phyloP scores from a whole-genome alignment of 306 rosid species.

The Inga leiocalycina region DNA sequence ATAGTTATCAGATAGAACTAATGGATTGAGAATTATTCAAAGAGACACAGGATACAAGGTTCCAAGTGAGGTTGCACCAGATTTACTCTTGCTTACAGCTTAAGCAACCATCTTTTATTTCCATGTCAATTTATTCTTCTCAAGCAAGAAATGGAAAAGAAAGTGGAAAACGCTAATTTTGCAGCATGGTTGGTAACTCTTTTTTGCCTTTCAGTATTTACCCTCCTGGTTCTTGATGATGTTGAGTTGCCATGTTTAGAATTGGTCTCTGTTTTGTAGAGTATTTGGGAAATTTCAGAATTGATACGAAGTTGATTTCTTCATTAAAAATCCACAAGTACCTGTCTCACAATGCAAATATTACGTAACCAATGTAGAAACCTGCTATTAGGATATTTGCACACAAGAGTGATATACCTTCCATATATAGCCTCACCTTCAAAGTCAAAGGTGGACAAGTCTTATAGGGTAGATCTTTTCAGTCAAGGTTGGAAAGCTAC shows the following conservation, averaged over 20 bases:
- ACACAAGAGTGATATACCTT: background rate
- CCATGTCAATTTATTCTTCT: background rate
- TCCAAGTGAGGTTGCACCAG: conserved; percentile 19
- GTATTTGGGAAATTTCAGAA: background rate
- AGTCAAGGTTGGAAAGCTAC: background rate
- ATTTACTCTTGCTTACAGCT: background rate
- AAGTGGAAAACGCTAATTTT: background rate
- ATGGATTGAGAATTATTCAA: background rate
- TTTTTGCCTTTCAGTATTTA: background rate
- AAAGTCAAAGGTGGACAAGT: background rate
- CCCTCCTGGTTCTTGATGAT: background rate
- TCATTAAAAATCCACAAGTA: background rate
- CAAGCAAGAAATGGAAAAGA: background rate
- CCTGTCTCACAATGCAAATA: background rate
- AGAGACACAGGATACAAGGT: conserved; percentile 23
- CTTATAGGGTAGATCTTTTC: background rate
- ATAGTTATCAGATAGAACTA: background rate
- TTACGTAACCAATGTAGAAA: background rate
- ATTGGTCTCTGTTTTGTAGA: too few relatives aligned
- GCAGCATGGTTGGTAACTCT: background rate
- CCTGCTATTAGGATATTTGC: background rate
- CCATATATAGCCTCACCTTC: background rate
- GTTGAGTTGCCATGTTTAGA: too few relatives aligned
- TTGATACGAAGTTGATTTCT: background rate
- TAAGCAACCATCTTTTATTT: background rate